Conservation (phyloP, 2,329 filamentous ascomycete species). For the Ophiosphaerella korrae region DNA sequence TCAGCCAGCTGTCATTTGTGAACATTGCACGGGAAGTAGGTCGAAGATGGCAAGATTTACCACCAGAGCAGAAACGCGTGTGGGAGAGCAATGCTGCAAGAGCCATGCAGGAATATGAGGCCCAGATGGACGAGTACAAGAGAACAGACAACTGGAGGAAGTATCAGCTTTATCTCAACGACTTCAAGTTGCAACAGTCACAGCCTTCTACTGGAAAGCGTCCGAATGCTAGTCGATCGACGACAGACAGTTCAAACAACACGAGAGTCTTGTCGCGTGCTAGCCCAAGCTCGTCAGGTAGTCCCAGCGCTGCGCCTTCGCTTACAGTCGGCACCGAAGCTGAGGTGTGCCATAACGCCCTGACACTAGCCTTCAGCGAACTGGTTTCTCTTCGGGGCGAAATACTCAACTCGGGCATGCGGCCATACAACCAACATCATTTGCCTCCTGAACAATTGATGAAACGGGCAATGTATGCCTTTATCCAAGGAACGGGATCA, state of each 20-base stretch:
- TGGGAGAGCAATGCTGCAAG: slow-evolving; percentile 48
- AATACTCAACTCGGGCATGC: slow-evolving; percentile 29
- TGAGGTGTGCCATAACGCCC: slow-evolving; percentile 41
- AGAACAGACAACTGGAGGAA: slow-evolving; percentile 45
- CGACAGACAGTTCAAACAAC: slow-evolving; percentile 29
- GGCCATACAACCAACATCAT: slow-evolving; percentile 31
- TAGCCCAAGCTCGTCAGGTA: slow-evolving; percentile 39
- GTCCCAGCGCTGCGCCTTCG: slow-evolving; percentile 31
- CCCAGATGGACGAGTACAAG: slow-evolving; percentile 48
- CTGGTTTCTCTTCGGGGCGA: slow-evolving; percentile 38
- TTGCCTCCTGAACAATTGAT: slow-evolving; percentile 37
- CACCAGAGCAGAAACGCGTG: slow-evolving; percentile 41
- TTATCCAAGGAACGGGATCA: slow-evolving; percentile 43
- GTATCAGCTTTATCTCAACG: slow-evolving; percentile 43
- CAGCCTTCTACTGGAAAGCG: slow-evolving; percentile 24
- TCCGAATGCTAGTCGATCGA: slow-evolving; percentile 24
- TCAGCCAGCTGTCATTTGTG: slow-evolving; percentile 45
- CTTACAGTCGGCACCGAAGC: slow-evolving; percentile 22
- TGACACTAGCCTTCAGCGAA: slow-evolving; percentile 44
- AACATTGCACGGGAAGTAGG: slow-evolving; percentile 48
- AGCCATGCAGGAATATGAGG: slow-evolving; percentile 46
- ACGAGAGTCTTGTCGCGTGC: slow-evolving; percentile 28
- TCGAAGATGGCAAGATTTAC: slow-evolving; percentile 45
- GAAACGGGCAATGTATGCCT: slow-evolving; percentile 41
- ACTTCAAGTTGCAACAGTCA: slow-evolving; percentile 41